Evolutionary conservation across 768 basidiomycete species (phyloP).

Genomic region (Imleria badia): DNA sequence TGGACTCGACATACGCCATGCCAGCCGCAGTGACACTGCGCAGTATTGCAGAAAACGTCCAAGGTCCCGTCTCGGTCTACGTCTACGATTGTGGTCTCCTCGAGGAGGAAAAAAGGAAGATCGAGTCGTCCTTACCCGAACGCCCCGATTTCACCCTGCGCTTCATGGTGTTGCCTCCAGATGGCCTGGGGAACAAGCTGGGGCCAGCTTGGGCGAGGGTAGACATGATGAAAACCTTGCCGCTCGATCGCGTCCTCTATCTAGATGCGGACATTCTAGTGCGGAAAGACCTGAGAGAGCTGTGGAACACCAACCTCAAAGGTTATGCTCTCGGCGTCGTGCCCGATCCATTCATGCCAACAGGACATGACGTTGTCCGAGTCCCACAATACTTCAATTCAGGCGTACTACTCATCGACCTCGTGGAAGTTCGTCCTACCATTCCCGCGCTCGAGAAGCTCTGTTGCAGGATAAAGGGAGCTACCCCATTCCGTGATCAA

Average conservation of each 20-base stretch:
- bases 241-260: conserved; percentile 47
- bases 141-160: conserved; percentile 34
- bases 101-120: conserved; percentile 29
- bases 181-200: conserved; percentile 21
- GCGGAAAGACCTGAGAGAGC: conserved; percentile 33
- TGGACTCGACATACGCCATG: conserved; percentile 44
- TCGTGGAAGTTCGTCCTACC: conserved; percentile 34
- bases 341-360: conserved; percentile 45
- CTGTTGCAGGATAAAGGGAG: conserved; percentile 22
- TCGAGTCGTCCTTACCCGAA: conserved; percentile 26
- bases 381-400: conserved; percentile 47
- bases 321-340: conserved; percentile 43
- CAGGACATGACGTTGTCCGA: conserved; percentile 35
- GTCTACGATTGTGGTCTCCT: conserved; percentile 44
- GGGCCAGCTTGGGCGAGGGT: conserved; percentile 47
- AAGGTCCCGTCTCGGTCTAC: conserved; percentile 43
- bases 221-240: conserved; percentile 40
- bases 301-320: conserved; percentile 46
- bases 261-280: conserved; percentile 29
- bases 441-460: conserved; percentile 26
- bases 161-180: conserved; percentile 37
- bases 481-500: conserved; percentile 40
- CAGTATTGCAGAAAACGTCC: conserved; percentile 36
- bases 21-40: conserved; percentile 46
- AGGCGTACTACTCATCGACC: conserved; percentile 49